Conservation (phyloP, 2,329 filamentous ascomycete species). For the Monilinia fructicola region DNA sequence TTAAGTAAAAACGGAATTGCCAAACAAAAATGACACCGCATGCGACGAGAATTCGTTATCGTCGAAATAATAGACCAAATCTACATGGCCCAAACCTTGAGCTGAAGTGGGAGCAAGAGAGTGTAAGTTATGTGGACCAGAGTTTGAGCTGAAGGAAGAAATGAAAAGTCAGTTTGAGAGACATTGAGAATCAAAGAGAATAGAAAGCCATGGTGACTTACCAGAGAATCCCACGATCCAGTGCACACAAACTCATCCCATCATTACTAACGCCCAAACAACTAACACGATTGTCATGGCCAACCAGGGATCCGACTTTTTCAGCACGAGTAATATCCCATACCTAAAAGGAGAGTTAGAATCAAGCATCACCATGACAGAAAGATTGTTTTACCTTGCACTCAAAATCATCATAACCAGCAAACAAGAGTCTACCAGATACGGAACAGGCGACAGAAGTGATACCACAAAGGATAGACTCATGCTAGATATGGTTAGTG, state of each 20-base stretch:
- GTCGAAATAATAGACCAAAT: constrained; percentile 20
- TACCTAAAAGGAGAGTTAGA: constrained; percentile 58
- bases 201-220: constrained; percentile 52
- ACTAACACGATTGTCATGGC: constrained; percentile 98
- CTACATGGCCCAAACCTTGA: constrained; percentile 77
- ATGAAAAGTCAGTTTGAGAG: constrained; percentile 13
- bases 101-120: constrained; percentile 48
- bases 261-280: constrained; percentile 98
- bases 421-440: constrained; percentile 90
- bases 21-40: constrained; percentile 23
- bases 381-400: constrained; percentile 77
- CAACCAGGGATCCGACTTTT: constrained; percentile 93
- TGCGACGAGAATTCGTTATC: constrained; percentile 22
- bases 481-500: constrained; percentile 62
- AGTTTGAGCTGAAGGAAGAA: constrained; percentile 22
- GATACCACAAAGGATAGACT: constrained; percentile 95
- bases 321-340: constrained; percentile 97
- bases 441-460: constrained; percentile 98
- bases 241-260: constrained; percentile 99
- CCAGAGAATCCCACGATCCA: constrained; percentile 98
- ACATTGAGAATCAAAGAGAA: not conserved
- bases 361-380: not conserved
- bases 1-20: constrained; percentile 41
- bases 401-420: constrained; percentile 98
- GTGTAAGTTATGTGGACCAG: constrained; percentile 16